A percentile compares a stretch with the other conserved stretches of the same genome.
These are phyloP conservation scores for Dioszegia hungarica DNA, from an alignment of 768 basidiomycete species.

Conservation along the genomic window DNA sequence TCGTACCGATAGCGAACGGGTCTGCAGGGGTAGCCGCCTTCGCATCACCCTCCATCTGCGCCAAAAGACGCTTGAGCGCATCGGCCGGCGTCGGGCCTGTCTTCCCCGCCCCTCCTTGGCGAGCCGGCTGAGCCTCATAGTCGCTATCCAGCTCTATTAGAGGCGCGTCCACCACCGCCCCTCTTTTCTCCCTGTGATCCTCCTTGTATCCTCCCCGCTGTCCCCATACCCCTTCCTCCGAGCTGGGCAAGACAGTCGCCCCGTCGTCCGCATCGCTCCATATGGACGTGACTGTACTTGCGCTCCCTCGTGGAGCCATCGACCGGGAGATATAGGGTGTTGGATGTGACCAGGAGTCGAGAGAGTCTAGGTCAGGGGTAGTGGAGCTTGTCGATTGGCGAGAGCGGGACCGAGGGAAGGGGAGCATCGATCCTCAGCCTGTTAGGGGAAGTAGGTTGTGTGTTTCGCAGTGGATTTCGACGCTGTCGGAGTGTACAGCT, in stretches of 20 bases:
- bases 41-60: constrained; percentile 20
- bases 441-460: too few relatives aligned
- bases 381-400: constrained; percentile 1
- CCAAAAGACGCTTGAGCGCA: constrained; percentile 18
- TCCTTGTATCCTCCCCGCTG: background rate
- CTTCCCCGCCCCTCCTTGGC: background rate
- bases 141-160: constrained; percentile 12
- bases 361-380: background rate
- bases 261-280: constrained; percentile 17
- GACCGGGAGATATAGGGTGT: too few relatives aligned
- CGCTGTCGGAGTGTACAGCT: too few relatives aligned
- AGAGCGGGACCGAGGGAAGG: constrained; percentile 1
- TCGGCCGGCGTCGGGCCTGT: constrained; percentile 10
- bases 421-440: constrained; percentile 3
- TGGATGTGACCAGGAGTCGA: constrained; percentile 5
- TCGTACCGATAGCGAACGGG: background rate
- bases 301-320: constrained; percentile 2
- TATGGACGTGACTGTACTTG: constrained; percentile 3
- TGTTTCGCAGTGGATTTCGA: too few relatives aligned
- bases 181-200: background rate
- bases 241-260: constrained; percentile 17
- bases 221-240: background rate
- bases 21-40: constrained; percentile 5
- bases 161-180: background rate
- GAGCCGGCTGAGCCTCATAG: background rate